A percentile compares a stretch with the other conserved stretches of the same genome.
These are phyloP conservation scores for Puya raimondii DNA, from an alignment of 176 grass and related monocot species.

Conservation along the genomic window DNA sequence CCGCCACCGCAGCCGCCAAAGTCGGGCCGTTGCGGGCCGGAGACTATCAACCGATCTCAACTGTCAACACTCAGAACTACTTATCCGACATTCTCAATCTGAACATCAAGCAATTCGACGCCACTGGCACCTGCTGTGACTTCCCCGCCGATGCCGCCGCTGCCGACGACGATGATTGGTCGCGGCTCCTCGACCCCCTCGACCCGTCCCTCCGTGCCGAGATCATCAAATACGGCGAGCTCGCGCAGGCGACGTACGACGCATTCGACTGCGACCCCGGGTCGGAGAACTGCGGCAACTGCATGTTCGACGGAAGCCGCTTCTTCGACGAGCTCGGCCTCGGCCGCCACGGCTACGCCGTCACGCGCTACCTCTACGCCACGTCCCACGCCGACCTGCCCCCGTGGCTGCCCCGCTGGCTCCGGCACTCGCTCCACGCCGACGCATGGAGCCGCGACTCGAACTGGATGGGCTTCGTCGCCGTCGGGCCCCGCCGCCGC, in stretches of 20 bases:
- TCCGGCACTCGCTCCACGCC: slow-evolving; percentile 16
- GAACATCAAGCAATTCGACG: too few species aligned
- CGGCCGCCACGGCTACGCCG: slow-evolving; percentile 5
- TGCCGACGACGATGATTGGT: slow-evolving; percentile 16
- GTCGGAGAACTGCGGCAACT: slow-evolving; percentile 36
- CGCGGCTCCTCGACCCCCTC: slow-evolving; percentile 25
- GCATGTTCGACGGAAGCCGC: slow-evolving; percentile 18
- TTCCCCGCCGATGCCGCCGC: too few species aligned
- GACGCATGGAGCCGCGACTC: slow-evolving; percentile 21
- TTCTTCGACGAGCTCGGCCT: slow-evolving; percentile 30
- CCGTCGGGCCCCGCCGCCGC: slow-evolving; percentile 17
- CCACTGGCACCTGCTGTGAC: too few species aligned
- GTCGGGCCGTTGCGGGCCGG: too few species aligned
- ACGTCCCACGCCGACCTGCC: slow-evolving; percentile 25
- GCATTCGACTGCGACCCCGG: slow-evolving; percentile 31
- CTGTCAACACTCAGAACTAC: too few species aligned
- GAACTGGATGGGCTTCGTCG: slow-evolving; percentile 42
- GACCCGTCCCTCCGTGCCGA: slow-evolving; percentile 28
- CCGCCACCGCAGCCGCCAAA: too few species aligned
- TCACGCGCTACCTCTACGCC: slow-evolving; percentile 27
- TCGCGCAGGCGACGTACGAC: slow-evolving; percentile 33
- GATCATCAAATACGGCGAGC: slow-evolving; percentile 46
- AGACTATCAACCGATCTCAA: too few species aligned
- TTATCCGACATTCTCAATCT: too few species aligned
- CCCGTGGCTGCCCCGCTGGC: slow-evolving; percentile 16